Percentiles rank a stretch among this genome's conserved stretches.
Conservation (phyloP, 2,329 filamentous ascomycete genomes). For the Coniella vitis region DNA sequence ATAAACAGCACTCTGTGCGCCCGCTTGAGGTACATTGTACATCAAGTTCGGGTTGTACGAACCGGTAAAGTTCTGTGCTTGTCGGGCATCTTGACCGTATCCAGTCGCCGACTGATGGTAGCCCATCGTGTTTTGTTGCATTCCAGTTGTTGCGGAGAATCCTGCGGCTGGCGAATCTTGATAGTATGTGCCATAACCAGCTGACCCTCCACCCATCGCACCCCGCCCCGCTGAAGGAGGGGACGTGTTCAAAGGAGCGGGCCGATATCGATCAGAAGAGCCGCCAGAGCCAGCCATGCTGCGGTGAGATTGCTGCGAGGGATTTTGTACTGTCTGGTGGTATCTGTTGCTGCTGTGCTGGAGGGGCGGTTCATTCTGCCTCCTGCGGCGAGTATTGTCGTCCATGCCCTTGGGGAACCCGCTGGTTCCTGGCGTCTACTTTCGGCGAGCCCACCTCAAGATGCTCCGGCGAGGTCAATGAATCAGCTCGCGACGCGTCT, state of each 20-base stretch:
- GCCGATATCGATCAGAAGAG: conserved; percentile 43
- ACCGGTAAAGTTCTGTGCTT: conserved; percentile 46
- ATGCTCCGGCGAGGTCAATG: conserved; percentile 56
- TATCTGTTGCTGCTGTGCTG: conserved; percentile 55
- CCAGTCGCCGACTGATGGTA: conserved; percentile 52
- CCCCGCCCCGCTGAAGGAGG: conserved; percentile 34
- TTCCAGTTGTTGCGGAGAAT: conserved; percentile 46
- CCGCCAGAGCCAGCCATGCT: conserved; percentile 32
- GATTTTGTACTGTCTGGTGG: conserved; percentile 37
- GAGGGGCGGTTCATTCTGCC: conserved; percentile 69
- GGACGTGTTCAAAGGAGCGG: conserved; percentile 43
- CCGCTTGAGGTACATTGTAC: conserved; percentile 68
- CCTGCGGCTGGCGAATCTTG: conserved; percentile 41
- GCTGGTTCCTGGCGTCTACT: conserved; percentile 43
- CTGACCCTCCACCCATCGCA: conserved; percentile 48
- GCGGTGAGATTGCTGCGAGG: conserved; percentile 38
- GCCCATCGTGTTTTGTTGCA: conserved; percentile 47
- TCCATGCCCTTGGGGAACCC: conserved; percentile 64
- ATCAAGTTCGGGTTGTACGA: conserved; percentile 62
- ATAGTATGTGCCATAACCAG: conserved; percentile 54
- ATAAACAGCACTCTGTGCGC: conserved; percentile 60
- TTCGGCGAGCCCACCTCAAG: conserved; percentile 54
- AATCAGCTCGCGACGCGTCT: conserved; percentile 51
- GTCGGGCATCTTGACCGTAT: conserved; percentile 57
- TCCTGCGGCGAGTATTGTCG: conserved; percentile 58